These are phyloP conservation scores for Ceratocystis papillata DNA, from an alignment of 2,329 filamentous ascomycete genomes.

Conservation along the genomic window DNA sequence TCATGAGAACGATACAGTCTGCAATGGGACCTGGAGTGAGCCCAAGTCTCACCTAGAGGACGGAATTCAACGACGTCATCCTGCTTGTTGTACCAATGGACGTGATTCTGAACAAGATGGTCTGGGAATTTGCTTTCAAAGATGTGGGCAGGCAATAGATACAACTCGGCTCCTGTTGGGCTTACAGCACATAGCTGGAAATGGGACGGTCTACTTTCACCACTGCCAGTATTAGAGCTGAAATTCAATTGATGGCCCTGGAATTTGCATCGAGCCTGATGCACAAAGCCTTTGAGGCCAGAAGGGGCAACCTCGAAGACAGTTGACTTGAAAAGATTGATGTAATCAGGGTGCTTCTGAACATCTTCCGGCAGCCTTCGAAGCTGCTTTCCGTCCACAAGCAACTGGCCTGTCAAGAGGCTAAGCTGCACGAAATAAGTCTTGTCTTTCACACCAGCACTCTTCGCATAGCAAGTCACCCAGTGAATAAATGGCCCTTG, in stretches of 20 bases:
- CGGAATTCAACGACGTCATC: conserved; percentile 31
- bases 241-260: conserved; percentile 33
- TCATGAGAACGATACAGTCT: conserved; percentile 22
- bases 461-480: not conserved
- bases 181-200: conserved; percentile 31
- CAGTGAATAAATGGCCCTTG: not conserved
- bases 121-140: conserved; percentile 31
- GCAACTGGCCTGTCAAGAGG: conserved; percentile 40
- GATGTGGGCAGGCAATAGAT: conserved; percentile 32
- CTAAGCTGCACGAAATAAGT: conserved; percentile 32
- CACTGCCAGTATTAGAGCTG: conserved; percentile 25
- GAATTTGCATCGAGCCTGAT: conserved; percentile 27
- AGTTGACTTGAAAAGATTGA: conserved; percentile 35
- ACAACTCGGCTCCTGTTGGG: conserved; percentile 18
- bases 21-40: conserved; percentile 26
- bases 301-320: conserved; percentile 38
- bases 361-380: conserved; percentile 39
- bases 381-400: conserved; percentile 43
- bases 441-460: not conserved
- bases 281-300: conserved; percentile 33
- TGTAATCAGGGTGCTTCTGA: conserved; percentile 34
- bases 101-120: conserved; percentile 33
- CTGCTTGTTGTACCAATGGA: conserved; percentile 39
- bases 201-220: conserved; percentile 22
- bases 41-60: conserved; percentile 28